A percentile compares a stretch with the other conserved stretches of the same genome.
Conservation (phyloP, 345 rosid genomes). For the Bruguiera parviflora region DNA sequence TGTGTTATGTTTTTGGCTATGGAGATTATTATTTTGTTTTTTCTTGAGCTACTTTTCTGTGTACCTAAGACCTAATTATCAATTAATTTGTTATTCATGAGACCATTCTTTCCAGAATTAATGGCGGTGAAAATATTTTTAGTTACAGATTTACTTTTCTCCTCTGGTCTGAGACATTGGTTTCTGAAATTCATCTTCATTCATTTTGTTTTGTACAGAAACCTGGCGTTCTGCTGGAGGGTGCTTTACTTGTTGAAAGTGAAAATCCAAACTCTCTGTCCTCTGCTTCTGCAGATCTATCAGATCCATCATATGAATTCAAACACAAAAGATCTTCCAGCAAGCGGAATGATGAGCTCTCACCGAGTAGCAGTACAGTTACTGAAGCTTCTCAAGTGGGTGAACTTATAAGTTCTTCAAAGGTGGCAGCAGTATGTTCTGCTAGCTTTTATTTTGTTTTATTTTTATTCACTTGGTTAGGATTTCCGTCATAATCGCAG, state of each 20-base stretch:
- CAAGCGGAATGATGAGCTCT: constrained; percentile 77
- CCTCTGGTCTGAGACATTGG: too few species aligned
- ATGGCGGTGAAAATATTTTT: too few species aligned
- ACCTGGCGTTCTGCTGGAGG: constrained; percentile 45
- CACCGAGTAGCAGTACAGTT: constrained; percentile 57
- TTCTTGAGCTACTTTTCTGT: too few species aligned
- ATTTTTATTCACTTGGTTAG: not conserved
- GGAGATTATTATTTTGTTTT: too few species aligned
- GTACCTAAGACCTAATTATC: too few species aligned
- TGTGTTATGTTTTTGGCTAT: too few species aligned
- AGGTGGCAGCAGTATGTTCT: constrained; percentile 38
- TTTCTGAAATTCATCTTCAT: not conserved
- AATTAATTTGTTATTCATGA: too few species aligned
- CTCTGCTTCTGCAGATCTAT: constrained; percentile 40
- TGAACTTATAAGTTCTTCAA: constrained; percentile 46
- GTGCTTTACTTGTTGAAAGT: constrained; percentile 54
- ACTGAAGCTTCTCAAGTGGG: constrained; percentile 71
- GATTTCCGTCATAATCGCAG: not conserved
- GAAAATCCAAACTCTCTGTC: constrained; percentile 54
- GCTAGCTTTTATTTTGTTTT: constrained; percentile 4
- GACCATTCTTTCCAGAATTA: too few species aligned
- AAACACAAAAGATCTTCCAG: constrained; percentile 70
- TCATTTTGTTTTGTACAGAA: constrained; percentile 36
- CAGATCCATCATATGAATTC: constrained; percentile 50
- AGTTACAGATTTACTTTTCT: too few species aligned